These are phyloP conservation scores for Niveomyces coronatus DNA, from an alignment of 2,329 filamentous ascomycete species.

Conservation along the genomic window DNA sequence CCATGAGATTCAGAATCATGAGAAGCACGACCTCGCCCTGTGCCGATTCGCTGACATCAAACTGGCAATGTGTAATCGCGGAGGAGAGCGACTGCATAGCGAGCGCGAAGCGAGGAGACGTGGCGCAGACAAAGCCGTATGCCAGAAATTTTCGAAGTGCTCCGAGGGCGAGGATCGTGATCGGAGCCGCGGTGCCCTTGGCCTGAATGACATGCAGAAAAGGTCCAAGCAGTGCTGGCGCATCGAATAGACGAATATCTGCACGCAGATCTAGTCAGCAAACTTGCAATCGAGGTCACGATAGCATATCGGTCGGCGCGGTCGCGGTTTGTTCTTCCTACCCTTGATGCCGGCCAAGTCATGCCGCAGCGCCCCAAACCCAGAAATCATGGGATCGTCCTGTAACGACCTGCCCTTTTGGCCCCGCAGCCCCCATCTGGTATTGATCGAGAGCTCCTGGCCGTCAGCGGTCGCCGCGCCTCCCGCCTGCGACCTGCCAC, in stretches of 20 bases:
- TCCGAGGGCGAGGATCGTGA: conserved; percentile 87
- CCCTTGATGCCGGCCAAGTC: conserved; percentile 81
- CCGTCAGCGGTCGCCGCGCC: conserved; percentile 30
- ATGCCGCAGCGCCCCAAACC: conserved; percentile 79
- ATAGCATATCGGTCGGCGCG: too few relatives aligned
- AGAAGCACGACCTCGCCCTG: conserved; percentile 93
- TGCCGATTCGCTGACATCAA: conserved; percentile 89
- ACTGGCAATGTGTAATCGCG: conserved; percentile 93
- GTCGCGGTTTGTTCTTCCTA: conserved; percentile 24
- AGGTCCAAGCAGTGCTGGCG: conserved; percentile 77
- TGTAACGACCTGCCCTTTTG: conserved; percentile 97
- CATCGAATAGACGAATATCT: conserved; percentile 86
- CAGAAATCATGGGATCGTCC: conserved; percentile 92
- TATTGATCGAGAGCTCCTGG: conserved; percentile 53
- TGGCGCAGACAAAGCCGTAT: conserved; percentile 78
- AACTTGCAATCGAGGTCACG: background rate
- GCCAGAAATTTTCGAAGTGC: conserved; percentile 94
- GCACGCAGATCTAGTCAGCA: conserved; percentile 4
- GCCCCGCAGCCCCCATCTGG: conserved; percentile 85
- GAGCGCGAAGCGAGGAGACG: conserved; percentile 77
- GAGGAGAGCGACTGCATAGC: conserved; percentile 93
- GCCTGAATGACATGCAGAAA: conserved; percentile 96
- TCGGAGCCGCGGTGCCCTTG: conserved; percentile 89
- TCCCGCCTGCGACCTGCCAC: conserved; percentile 29
- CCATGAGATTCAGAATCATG: conserved; percentile 94